phyloP scores from a whole-genome alignment of 352 stramenopile genomes.

The Globisporangium heterothallicum region DNA sequence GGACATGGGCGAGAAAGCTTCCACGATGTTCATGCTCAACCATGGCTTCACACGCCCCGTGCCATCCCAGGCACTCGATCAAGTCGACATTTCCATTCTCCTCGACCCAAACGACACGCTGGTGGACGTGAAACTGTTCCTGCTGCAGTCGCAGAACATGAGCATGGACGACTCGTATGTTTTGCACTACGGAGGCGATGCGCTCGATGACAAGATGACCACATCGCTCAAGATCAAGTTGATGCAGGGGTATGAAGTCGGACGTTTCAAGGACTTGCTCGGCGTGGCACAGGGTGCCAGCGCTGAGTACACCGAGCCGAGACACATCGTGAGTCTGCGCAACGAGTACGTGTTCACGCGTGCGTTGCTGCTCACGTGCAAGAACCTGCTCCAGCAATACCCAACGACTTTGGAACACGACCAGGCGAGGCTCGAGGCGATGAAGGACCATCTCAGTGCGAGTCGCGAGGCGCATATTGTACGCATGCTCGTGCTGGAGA shows the following conservation, averaged over 20 bases:
- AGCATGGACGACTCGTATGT: conserved; percentile 38
- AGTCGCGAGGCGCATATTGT: conserved; percentile 28
- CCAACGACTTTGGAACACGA: conserved; percentile 31
- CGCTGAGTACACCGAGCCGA: background rate
- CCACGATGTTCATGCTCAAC: conserved; percentile 42
- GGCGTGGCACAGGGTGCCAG: conserved; percentile 10
- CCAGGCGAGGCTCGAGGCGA: conserved; percentile 8
- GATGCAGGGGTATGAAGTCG: conserved; percentile 25
- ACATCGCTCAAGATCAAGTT: conserved; percentile 48
- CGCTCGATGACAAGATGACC: conserved; percentile 14
- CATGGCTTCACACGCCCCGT: conserved; percentile 26
- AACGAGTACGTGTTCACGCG: conserved; percentile 49
- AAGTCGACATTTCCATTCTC: conserved; percentile 39
- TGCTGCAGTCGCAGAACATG: conserved; percentile 30
- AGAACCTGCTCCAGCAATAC: conserved; percentile 33
- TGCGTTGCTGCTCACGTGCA: conserved; percentile 33
- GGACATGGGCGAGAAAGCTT: conserved; percentile 26
- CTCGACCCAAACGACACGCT: conserved; percentile 33
- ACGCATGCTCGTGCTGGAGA: conserved; percentile 50
- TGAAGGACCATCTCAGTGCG: conserved; percentile 6
- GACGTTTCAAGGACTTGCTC: conserved; percentile 23
- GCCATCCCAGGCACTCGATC: conserved; percentile 23
- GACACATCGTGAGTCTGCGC: conserved; percentile 31
- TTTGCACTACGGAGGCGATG: conserved; percentile 17
- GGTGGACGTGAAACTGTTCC: conserved; percentile 30